Evolutionary conservation across 2,329 filamentous ascomycete genomes (phyloP).

Genomic region (Phialocephala sp.): DNA sequence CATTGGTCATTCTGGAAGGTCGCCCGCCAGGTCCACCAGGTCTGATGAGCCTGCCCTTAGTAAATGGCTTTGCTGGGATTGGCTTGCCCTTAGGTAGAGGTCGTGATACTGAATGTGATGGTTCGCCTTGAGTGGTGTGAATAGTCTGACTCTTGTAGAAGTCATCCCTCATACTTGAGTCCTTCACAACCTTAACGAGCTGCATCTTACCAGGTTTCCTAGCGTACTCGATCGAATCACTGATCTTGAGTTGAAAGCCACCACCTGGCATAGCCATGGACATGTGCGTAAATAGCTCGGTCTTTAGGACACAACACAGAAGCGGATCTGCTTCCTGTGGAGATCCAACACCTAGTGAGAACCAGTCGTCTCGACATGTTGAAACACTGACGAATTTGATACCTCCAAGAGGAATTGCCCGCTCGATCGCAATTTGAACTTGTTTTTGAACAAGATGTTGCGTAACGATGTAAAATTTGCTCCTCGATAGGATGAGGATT

Average conservation of each 20-base stretch:
- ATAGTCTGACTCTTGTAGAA: conserved; percentile 93
- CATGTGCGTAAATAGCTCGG: conserved; percentile 94
- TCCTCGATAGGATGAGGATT: conserved; percentile 81
- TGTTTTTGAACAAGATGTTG: conserved; percentile 84
- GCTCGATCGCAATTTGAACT: conserved; percentile 79
- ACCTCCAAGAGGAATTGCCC: conserved; percentile 79
- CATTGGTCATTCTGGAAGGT: conserved; percentile 71
- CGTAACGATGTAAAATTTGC: conserved; percentile 86
- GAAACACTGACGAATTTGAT: conserved; percentile 89
- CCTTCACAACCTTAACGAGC: conserved; percentile 87
- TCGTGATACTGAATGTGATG: conserved; percentile 79
- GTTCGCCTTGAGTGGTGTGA: conserved; percentile 84
- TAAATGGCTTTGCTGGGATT: conserved; percentile 87
- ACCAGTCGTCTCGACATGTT: conserved; percentile 92
- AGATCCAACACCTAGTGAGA: conserved; percentile 88
- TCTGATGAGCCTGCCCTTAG: conserved; percentile 88
- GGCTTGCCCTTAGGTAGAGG: conserved; percentile 89
- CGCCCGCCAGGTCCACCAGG: conserved; percentile 85
- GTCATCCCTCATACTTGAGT: conserved; percentile 77
- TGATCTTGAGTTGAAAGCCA: conserved; percentile 81
- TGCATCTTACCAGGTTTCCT: conserved; percentile 97
- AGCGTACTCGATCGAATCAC: conserved; percentile 88
- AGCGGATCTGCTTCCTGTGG: conserved; percentile 93
- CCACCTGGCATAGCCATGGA: conserved; percentile 76
- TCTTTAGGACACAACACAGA: conserved; percentile 92